Base-by-base conservation (phyloP, 2,329 filamentous ascomycete species). In the Phialophora verrucosa region DNA sequence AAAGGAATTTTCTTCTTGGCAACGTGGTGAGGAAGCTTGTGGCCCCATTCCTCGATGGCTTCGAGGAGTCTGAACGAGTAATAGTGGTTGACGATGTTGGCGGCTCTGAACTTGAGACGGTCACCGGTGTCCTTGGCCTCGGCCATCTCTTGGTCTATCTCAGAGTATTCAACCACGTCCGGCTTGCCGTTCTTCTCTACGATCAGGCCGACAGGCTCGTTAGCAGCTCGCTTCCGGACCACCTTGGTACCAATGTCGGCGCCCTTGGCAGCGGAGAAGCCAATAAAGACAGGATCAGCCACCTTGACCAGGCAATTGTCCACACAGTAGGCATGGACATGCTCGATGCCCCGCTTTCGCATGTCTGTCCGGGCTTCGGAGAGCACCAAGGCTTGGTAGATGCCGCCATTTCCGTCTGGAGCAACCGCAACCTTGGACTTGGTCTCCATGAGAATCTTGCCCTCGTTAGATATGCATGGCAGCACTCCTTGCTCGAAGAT, bases 11-110 rank as follows among this genome's bases (percentile, higher is more conserved):
- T 99, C 90, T 99, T 99, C 79, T 91, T 89, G 53, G 95, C 95
- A 70, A 99, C 89, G 83, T 99, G 95, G 79, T 98, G 95, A 17
- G 94, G 94, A 60, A 99, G 87, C 78, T 90, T 88, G 81, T 93
- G 85, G 20, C 87, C 88, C 91, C 92, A 97, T 73, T 88, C 82
- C 65, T 95, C 93, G 73, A 97, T 97, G 70, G 88, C 90, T 79
- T 97, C 91, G 57, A 99, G 86, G 86, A 97, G 98, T 72, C 86
- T 83, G 84, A 93, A 94, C 55, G 92, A 96, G 84, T 99, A 99
- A 87, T 98, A 99, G 85, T 99, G 95, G 85, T 99, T 99, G 82
- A 99, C 95, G 74, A 99, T 99, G 84, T 99, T 99, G 76, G 94
- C 95, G 65, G 95, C 94, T 69, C 95, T 91, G 88, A 97, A 98